Evolutionary conservation across 2,329 filamentous ascomycete species (phyloP).

Genomic region (Pseudocercospora crystallina): DNA sequence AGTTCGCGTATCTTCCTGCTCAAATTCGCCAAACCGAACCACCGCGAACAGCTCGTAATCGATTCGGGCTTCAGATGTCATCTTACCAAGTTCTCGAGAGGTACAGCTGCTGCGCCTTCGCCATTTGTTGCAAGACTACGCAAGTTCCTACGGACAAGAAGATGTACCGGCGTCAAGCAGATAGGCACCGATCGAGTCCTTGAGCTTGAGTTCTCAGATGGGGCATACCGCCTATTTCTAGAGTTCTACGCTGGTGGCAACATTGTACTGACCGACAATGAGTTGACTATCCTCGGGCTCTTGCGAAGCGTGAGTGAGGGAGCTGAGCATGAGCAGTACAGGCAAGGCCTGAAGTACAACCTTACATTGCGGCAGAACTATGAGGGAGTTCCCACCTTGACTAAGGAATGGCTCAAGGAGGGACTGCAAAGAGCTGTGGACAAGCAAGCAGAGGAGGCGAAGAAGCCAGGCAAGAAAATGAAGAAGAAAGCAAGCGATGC

Average conservation of each 20-base stretch:
- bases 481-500: conserved; percentile 72
- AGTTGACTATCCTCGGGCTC: conserved; percentile 78
- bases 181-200: conserved; percentile 92
- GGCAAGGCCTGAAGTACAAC: conserved; percentile 74
- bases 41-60: conserved; percentile 85
- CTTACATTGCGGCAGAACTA: conserved; percentile 83
- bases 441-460: conserved; percentile 53
- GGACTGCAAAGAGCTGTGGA: conserved; percentile 68
- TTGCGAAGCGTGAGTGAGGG: conserved; percentile 77
- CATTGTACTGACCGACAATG: conserved; percentile 83
- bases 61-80: conserved; percentile 97
- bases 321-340: conserved; percentile 79
- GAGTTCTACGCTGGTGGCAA: conserved; percentile 98
- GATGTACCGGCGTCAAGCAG: conserved; percentile 78
- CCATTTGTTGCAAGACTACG: conserved; percentile 80
- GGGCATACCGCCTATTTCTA: conserved; percentile 79
- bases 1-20: conserved; percentile 93
- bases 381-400: conserved; percentile 70
- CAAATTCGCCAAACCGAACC: conserved; percentile 88
- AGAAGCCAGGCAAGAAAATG: conserved; percentile 62
- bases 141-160: conserved; percentile 82
- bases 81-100: conserved; percentile 83
- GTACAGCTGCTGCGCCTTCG: conserved; percentile 80
- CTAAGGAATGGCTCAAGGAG: conserved; percentile 67
- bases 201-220: conserved; percentile 90